Evolutionary conservation across 257 asterid genomes (phyloP).

Genomic region (Nemophila menziesii): DNA sequence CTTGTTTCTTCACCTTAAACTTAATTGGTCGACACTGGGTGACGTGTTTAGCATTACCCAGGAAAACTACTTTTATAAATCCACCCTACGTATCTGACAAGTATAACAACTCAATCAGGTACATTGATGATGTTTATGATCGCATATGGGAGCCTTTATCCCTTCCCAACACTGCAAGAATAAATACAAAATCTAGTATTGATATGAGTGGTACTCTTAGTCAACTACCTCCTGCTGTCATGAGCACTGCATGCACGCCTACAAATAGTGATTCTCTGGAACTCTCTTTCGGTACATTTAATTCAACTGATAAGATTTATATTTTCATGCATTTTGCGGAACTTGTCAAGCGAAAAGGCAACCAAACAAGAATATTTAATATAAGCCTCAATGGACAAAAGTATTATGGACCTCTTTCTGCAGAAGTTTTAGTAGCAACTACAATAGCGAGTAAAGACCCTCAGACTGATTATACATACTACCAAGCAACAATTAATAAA

Average conservation of each 20-base stretch:
- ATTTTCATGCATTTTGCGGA: conserved; percentile 25
- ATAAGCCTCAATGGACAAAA: not conserved
- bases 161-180: accelerated
- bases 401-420: not conserved
- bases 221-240: conserved; percentile 4
- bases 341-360: not conserved
- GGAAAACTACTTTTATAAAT: not conserved
- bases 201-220: not conserved
- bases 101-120: conserved; percentile 5
- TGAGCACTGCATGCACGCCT: conserved; percentile 20
- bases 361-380: conserved; percentile 16
- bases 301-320: conserved; percentile 3
- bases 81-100: not conserved
- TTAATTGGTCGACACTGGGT: too few species aligned
- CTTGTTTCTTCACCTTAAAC: too few species aligned
- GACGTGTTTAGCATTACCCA: too few species aligned
- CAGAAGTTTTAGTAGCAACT: not conserved
- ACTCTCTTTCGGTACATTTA: not conserved
- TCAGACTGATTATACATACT: not conserved
- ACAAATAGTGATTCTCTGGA: too few species aligned
- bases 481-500: not conserved
- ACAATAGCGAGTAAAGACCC: not conserved
- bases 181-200: not conserved
- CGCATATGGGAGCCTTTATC: conserved; percentile 15
- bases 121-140: conserved; percentile 19